Base-by-base conservation (phyloP, 768 basidiomycete genomes). In the Collybia sordida region DNA sequence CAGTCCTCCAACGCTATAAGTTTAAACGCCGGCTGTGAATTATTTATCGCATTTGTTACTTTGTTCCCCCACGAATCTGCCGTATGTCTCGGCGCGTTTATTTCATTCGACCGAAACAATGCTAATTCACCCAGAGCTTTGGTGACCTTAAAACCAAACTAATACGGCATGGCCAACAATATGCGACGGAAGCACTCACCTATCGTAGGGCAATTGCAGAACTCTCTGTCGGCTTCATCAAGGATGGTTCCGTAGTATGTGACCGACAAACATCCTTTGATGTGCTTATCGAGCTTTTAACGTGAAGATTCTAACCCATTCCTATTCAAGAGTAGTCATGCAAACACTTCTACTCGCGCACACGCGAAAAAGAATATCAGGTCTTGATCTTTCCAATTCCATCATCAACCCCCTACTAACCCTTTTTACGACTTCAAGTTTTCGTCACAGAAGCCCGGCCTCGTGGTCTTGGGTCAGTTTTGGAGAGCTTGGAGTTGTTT, bases 401-500 rank as follows among this genome's bases (percentile, higher is more conserved):
- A 43, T 28, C 27, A 47, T 43, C 48, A 42, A 48, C 27, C 19
- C 21, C n/a, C 23, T 39, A 35, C 59, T 54, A 56, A 47, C 53
- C 46, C 55, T 49, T 49, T 35, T 38, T 25, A 35, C 28, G 57
- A 49, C 37, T 50, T 53, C 0, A 49, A 81, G 96, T 99, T 34
- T 98, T 93, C 67, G 96, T 99, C 51, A 98, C 96, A 58, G 93
- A 98, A 83, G 91, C 92, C 27, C 82, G 92, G 55, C 94, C 96
- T 66, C 83, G 82, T 64, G 90, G 88, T 61, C 78, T 89, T 58
- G 92, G 94, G 93, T 92, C 65, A 61, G 84, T 74, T 45, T 38
- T 58, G 40, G 7, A 53, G 28, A 54, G 44, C 54, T 46, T 59
- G 53, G 43, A 59, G 49, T 47, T 43, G 57, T 53, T 48, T 51